Evolutionary conservation across 1,284 basidiomycete species (phyloP).

Genomic region (Trichosporon asahii): DNA sequence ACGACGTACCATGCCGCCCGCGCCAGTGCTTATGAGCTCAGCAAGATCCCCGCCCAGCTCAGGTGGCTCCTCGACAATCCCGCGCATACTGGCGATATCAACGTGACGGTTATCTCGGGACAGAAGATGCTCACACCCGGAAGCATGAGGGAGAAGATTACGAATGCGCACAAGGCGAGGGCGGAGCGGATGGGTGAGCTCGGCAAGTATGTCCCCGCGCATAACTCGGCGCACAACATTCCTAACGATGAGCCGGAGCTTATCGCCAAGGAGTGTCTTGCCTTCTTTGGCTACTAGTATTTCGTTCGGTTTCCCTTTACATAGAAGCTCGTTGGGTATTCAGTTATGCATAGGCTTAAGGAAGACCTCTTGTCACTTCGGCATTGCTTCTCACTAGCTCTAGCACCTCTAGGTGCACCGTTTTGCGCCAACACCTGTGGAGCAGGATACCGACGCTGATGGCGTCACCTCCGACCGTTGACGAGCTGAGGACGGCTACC

Average conservation of each 20-base stretch:
- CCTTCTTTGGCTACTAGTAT: slow-evolving; percentile 34
- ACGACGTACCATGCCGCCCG: slow-evolving; percentile 4
- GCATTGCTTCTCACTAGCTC: too few species aligned
- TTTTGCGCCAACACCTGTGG: too few species aligned
- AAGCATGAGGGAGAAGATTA: slow-evolving; percentile 9
- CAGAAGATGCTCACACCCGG: not conserved
- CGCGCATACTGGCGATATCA: too few species aligned
- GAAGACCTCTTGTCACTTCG: too few species aligned
- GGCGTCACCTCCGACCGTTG: too few species aligned
- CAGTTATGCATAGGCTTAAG: not conserved
- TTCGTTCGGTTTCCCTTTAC: not conserved
- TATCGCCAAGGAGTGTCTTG: slow-evolving; percentile 35
- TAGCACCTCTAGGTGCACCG: too few species aligned
- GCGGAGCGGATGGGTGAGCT: not conserved
- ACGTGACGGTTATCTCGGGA: not conserved
- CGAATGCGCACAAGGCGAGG: not conserved
- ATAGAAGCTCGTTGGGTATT: not conserved
- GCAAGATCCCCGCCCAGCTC: slow-evolving; percentile 9
- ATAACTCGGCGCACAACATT: slow-evolving; percentile 7
- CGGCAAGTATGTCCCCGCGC: slow-evolving; percentile 14
- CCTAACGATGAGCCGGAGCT: slow-evolving; percentile 10
- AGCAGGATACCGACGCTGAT: too few species aligned
- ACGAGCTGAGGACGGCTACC: too few species aligned
- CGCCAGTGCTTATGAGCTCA: not conserved
- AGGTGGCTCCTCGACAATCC: not conserved